Percentiles rank a stretch among this genome's conserved stretches.
These are phyloP conservation scores for Populus davidiana DNA, from an alignment of 345 rosid species.

Conservation along the genomic window DNA sequence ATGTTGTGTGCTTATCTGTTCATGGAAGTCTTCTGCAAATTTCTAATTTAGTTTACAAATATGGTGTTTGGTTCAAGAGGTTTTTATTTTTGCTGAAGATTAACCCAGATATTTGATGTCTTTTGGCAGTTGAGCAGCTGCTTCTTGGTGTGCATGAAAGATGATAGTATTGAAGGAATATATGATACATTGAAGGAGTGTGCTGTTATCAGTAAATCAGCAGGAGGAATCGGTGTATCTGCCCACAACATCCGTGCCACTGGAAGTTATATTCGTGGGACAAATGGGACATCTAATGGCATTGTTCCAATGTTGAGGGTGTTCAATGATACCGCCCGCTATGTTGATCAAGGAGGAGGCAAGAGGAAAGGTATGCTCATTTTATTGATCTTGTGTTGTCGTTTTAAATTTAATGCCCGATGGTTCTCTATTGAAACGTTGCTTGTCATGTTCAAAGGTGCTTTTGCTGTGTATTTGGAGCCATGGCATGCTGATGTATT, in stretches of 20 bases:
- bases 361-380: conserved; percentile 63
- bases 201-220: conserved; percentile 93
- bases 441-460: conserved; percentile 40
- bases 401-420: neutral
- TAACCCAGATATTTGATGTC: neutral
- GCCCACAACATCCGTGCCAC: conserved; percentile 79
- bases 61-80: neutral
- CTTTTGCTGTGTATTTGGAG: conserved; percentile 85
- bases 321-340: conserved; percentile 83
- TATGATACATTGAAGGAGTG: conserved; percentile 91
- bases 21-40: neutral
- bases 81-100: neutral
- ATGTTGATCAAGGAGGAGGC: conserved; percentile 91
- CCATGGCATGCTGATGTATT: conserved; percentile 84
- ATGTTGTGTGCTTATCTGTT: neutral
- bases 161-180: conserved; percentile 89
- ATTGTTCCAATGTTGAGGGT: conserved; percentile 80
- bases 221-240: conserved; percentile 92
- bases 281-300: conserved; percentile 82
- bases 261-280: conserved; percentile 73
- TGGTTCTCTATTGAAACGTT: neutral
- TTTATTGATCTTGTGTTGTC: neutral
- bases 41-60: neutral
- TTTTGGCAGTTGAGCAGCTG: conserved; percentile 78
- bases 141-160: conserved; percentile 87